A percentile compares a stretch with the other conserved stretches of the same genome.
Evolutionary conservation across 2,329 filamentous ascomycete genomes (phyloP).

Genomic region (Fusarium acutatum): DNA sequence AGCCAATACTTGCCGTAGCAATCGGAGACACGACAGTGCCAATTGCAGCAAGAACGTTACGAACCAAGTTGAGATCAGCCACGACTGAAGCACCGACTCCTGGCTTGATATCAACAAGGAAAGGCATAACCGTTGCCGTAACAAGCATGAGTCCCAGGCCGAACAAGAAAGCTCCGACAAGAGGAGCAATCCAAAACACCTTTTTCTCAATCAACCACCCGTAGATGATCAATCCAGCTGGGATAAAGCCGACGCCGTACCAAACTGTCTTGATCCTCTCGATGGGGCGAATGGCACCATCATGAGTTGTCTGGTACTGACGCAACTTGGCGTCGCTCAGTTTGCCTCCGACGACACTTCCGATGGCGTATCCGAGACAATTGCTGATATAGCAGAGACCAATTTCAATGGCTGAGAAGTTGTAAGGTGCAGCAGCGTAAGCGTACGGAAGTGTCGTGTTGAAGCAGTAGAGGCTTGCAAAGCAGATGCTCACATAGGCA

Average conservation of each 20-base stretch:
- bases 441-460: neutral
- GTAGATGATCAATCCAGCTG: neutral
- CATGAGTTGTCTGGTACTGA: neutral
- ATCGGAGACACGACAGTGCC: neutral
- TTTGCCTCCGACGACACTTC: neutral
- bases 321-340: neutral
- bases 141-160: neutral
- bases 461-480: neutral
- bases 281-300: neutral
- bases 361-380: neutral
- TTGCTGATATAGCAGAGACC: neutral
- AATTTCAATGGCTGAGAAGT: neutral
- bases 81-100: neutral
- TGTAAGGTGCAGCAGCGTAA: neutral
- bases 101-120: neutral
- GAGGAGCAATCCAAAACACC: neutral
- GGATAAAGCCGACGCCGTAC: neutral
- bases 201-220: neutral
- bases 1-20: neutral
- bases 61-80: neutral
- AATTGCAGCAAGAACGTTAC: neutral
- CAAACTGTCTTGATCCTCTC: neutral
- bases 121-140: neutral
- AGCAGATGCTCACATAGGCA: neutral
- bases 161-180: neutral